These are phyloP conservation scores for Metschnikowia noctiluminum DNA, from an alignment of 805 yeast genomes.

Conservation along the genomic window DNA sequence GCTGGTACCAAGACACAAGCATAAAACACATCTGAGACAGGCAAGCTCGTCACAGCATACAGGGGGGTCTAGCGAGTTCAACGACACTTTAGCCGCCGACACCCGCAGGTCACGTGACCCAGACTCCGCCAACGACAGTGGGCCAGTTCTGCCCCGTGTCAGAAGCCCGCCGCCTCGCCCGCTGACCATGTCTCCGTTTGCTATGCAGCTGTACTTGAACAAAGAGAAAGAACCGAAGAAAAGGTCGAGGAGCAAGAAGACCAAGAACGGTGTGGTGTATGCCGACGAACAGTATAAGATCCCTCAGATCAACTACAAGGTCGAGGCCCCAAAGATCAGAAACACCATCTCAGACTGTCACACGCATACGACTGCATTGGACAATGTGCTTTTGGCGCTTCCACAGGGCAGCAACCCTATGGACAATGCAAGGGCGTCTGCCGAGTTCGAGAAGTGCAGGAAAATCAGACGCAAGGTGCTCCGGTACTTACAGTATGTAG, in stretches of 20 bases:
- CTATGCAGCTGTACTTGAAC: constrained; percentile 11
- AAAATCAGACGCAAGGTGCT: constrained; percentile 72
- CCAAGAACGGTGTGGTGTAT: constrained; percentile 19
- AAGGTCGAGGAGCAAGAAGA: constrained; percentile 5
- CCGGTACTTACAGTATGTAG: constrained; percentile 77
- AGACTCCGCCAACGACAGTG: not conserved
- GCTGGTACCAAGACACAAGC: constrained; percentile 35
- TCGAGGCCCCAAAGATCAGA: constrained; percentile 72
- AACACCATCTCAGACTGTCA: constrained; percentile 70
- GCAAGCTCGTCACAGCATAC: not conserved
- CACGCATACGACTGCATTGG: constrained; percentile 66
- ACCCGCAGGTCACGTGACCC: constrained; percentile 5
- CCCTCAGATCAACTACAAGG: constrained; percentile 63
- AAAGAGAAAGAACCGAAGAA: constrained; percentile 12
- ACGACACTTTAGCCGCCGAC: not conserved
- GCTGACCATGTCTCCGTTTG: constrained; percentile 21
- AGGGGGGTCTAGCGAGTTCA: constrained; percentile 7
- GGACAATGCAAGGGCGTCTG: constrained; percentile 59
- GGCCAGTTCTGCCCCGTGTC: constrained; percentile 1
- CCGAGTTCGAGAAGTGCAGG: constrained; percentile 71
- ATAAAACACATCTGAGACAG: constrained; percentile 1
- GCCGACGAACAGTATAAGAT: constrained; percentile 54
- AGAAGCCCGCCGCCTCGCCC: constrained; percentile 24
- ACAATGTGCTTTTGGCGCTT: constrained; percentile 43
- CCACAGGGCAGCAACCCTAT: constrained; percentile 53